A percentile compares a stretch with the other conserved stretches of the same genome.
Evolutionary conservation across 257 asterid genomes (phyloP).

Genomic region (Gentiana macrophylla): DNA sequence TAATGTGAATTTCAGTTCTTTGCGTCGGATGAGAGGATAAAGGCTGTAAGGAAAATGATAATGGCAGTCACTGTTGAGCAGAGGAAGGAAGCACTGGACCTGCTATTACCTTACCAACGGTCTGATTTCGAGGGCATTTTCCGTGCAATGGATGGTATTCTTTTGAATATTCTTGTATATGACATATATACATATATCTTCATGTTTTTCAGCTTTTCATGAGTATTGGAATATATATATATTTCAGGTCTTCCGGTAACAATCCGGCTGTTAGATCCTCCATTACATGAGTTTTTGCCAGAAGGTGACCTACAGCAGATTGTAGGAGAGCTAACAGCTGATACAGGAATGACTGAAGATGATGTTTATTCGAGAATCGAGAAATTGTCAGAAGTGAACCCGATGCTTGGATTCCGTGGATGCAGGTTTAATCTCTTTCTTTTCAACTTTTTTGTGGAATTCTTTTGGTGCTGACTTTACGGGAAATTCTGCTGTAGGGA

Average conservation of each 20-base stretch:
- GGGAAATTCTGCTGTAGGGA: no score
- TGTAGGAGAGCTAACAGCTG: constrained; percentile 51
- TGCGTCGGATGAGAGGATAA: constrained; percentile 96
- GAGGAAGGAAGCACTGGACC: constrained; percentile 69
- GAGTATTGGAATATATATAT: not conserved
- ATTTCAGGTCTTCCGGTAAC: constrained; percentile 85
- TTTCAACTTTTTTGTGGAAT: not conserved
- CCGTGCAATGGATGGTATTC: constrained; percentile 94
- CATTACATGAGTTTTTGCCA: constrained; percentile 91
- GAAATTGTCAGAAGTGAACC: constrained; percentile 87
- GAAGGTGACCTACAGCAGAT: constrained; percentile 88
- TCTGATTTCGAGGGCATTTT: constrained; percentile 93
- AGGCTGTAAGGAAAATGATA: constrained; percentile 92
- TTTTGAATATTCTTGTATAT: not conserved
- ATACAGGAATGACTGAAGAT: constrained; percentile 71
- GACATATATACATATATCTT: not conserved
- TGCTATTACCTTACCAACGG: constrained; percentile 78
- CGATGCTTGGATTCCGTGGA: constrained; percentile 99
- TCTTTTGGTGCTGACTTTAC: no score
- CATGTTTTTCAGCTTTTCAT: constrained; percentile 3
- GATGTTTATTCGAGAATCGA: constrained; percentile 75
- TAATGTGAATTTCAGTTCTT: constrained; percentile 55
- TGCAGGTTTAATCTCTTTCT: constrained; percentile 46
- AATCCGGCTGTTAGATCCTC: constrained; percentile 89
- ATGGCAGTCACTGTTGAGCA: constrained; percentile 78